Evolutionary conservation across 2,329 filamentous ascomycete genomes (phyloP), one percentile per base, ranked within the genome.

Genomic region (Colletotrichum tropicale): DNA sequence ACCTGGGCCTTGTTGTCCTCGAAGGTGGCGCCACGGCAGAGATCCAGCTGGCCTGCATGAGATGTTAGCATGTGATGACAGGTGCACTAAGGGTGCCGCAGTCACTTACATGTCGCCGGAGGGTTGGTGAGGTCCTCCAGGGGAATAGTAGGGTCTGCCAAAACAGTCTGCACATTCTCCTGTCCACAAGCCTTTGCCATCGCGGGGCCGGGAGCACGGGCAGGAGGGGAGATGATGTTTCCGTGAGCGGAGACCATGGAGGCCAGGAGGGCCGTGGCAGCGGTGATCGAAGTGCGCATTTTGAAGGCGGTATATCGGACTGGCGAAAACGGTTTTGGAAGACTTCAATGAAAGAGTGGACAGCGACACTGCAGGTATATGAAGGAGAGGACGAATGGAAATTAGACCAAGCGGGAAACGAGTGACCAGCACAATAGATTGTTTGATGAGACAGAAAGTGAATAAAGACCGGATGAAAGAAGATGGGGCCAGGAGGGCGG

Each of bases 1-100:
- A 89, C 84, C 24, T 82, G 83, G 71, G 81, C 82, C 28, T 76
- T 77, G 81, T 88, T 89, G 81, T 89, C 87, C 26, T 81, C 85
- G 76, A 88, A 87, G 24, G 83, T 81, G 79, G 86, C 85, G 13
- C 88, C 87, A 75, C 86, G 86, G 85, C 88, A 89, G 70, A 89
- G 85, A 77, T 85, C 85, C 55, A 88, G 30, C 68, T 77, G 38
- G 69, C 76, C 76, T 78, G n/a, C 38, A 21, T 9, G 32, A 21
- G 16, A 2, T 62, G 64, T 77, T 52, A 58, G 76, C 18, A 10
- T 13, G 58, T 21, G 65, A 18, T 3, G 3, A 3, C 38, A 48
- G 34, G 30, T 16, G n/a, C 15, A 16, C 15, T 10, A 16, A 2
- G 3, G 4, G 9, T 43, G 16, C 8, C 2, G 15, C 16, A 6